Evolutionary conservation across 2,329 filamentous ascomycete species (phyloP).

Genomic region (Bipolaris bicolor): DNA sequence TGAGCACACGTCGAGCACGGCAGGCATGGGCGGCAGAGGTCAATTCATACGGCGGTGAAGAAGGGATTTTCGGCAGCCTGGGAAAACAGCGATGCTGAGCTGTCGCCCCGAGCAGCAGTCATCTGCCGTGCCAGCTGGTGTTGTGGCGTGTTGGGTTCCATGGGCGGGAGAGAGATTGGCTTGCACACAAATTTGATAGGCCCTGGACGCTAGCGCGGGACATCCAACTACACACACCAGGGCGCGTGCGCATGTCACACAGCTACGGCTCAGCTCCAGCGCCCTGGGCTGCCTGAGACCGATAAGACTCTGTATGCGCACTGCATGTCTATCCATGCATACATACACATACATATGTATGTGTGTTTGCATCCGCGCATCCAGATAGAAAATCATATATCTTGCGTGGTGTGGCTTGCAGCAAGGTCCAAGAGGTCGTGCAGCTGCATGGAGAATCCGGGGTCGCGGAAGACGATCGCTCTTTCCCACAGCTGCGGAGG

Average conservation of each 20-base stretch:
- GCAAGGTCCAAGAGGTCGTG: not conserved
- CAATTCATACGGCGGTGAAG: slow-evolving; percentile 57
- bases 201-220: slow-evolving; percentile 23
- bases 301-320: not conserved
- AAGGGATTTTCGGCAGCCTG: slow-evolving; percentile 59
- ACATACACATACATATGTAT: not conserved
- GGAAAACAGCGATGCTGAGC: slow-evolving; percentile 49
- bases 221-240: slow-evolving; percentile 8
- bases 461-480: slow-evolving; percentile 15
- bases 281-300: not conserved
- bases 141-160: slow-evolving; percentile 49
- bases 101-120: slow-evolving; percentile 37
- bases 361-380: not conserved
- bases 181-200: slow-evolving; percentile 22
- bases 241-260: slow-evolving; percentile 15
- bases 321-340: not conserved
- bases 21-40: slow-evolving; percentile 53
- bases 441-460: slow-evolving; percentile 18
- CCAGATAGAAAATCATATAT: not conserved
- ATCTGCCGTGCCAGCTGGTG: slow-evolving; percentile 48
- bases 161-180: slow-evolving; percentile 17
- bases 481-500: slow-evolving; percentile 25
- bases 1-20: slow-evolving; percentile 37
- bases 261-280: not conserved
- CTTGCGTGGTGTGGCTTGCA: not conserved